Evolutionary conservation across 768 basidiomycete genomes (phyloP).

Genomic region (Collybia sp.): DNA sequence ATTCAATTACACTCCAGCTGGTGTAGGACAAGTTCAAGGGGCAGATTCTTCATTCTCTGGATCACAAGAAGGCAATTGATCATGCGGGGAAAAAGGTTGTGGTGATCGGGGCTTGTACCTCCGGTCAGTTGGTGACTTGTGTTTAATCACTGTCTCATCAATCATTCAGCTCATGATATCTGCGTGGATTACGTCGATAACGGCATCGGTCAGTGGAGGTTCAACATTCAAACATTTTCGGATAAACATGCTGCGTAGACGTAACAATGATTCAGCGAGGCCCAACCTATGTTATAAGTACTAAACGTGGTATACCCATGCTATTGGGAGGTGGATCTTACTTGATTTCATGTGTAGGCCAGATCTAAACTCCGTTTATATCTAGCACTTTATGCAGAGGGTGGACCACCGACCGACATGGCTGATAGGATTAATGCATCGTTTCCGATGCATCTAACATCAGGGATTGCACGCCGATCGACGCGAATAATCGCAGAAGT

Average conservation of each 20-base stretch:
- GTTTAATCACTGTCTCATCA: constrained; percentile 5
- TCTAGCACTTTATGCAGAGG: not conserved
- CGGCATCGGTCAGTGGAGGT: not conserved
- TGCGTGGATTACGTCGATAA: not conserved
- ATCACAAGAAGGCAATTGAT: not conserved
- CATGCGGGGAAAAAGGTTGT: not conserved
- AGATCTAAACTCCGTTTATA: not conserved
- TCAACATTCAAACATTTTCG: not conserved
- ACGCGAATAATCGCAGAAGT: not conserved
- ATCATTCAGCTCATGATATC: not conserved
- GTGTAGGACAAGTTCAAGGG: not conserved
- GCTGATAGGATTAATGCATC: not conserved
- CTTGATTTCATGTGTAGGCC: not conserved
- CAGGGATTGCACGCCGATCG: not conserved
- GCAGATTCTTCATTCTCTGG: not conserved
- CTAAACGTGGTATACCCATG: not conserved
- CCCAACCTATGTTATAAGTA: not conserved
- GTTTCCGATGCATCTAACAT: not conserved
- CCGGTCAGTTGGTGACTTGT: not conserved
- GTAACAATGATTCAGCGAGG: not conserved
- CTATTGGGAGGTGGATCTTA: not conserved
- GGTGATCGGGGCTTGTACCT: not conserved
- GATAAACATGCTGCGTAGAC: not conserved
- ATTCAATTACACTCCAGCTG: too few species aligned
- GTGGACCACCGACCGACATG: not conserved